A percentile compares a stretch with the other conserved stretches of the same genome.
These are phyloP conservation scores for Paraphysoderma sedebokerense DNA, from an alignment of 371 early-diverging fungal species.

Conservation along the genomic window DNA sequence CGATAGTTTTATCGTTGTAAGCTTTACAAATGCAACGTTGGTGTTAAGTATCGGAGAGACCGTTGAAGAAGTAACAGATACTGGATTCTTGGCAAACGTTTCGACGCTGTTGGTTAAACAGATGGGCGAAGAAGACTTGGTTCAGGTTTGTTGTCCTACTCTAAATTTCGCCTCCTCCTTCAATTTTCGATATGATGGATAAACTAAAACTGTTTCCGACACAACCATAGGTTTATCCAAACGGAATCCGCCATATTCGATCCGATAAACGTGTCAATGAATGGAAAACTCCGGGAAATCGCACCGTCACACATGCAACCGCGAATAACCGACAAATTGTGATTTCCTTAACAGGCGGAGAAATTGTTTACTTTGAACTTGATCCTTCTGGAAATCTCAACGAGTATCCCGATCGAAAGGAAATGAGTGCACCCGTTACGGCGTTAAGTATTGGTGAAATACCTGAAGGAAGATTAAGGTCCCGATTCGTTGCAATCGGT, in stretches of 20 bases:
- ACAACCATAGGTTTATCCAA: conserved; percentile 36
- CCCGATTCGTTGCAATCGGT: conserved; percentile 74
- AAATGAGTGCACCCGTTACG: conserved; percentile 49
- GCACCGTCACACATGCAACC: conserved; percentile 50
- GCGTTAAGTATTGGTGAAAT: conserved; percentile 64
- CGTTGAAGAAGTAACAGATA: conserved; percentile 83
- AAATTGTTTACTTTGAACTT: conserved; percentile 84
- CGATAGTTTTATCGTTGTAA: conserved; percentile 80
- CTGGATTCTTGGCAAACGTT: conserved; percentile 60
- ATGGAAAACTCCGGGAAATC: conserved; percentile 74
- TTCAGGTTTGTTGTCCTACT: conserved; percentile 45
- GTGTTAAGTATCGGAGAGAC: conserved; percentile 86
- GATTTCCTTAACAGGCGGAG: conserved; percentile 66
- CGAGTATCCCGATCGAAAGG: conserved; percentile 65
- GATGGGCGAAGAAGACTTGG: conserved; percentile 70
- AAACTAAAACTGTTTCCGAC: conserved; percentile 6
- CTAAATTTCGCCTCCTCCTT: background rate
- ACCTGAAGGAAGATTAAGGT: conserved; percentile 58
- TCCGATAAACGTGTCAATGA: conserved; percentile 77
- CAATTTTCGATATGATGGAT: background rate
- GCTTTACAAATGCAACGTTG: conserved; percentile 82
- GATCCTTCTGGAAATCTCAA: conserved; percentile 68
- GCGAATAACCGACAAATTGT: conserved; percentile 68
- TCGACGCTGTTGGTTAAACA: conserved; percentile 73
- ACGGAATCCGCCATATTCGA: conserved; percentile 74